Evolutionary conservation across 1,284 basidiomycete species (phyloP).

Genomic region (Porodaedalea pini): DNA sequence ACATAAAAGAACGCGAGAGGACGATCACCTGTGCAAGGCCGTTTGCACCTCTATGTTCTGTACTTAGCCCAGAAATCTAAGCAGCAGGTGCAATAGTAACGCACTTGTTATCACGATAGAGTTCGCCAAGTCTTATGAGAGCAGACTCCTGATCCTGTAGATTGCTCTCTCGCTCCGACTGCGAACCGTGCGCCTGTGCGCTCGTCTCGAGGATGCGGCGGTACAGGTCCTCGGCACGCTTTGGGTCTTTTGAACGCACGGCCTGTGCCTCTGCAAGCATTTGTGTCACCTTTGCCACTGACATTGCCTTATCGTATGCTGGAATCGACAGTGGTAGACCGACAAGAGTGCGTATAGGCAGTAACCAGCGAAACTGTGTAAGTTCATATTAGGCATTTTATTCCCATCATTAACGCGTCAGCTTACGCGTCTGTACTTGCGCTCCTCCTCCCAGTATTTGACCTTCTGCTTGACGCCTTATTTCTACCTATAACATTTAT

Average conservation of each 20-base stretch:
- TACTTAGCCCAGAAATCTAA: neutral
- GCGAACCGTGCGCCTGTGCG: conserved; percentile 26
- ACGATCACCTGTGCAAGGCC: conserved; percentile 87
- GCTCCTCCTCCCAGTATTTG: neutral
- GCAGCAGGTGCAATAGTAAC: conserved; percentile 27
- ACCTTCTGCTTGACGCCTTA: conserved; percentile 14
- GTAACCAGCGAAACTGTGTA: conserved; percentile 19
- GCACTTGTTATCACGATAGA: conserved; percentile 85
- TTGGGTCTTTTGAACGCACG: conserved; percentile 39
- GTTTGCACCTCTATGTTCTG: conserved; percentile 64
- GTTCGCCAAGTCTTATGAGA: conserved; percentile 81
- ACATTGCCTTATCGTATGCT: conserved; percentile 24
- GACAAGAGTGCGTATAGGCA: conserved; percentile 15
- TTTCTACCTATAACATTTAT: neutral
- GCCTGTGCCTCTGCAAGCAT: conserved; percentile 53
- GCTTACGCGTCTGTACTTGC: conserved; percentile 17
- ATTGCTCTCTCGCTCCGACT: conserved; percentile 48
- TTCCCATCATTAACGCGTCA: conserved; percentile 15
- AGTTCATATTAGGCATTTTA: neutral
- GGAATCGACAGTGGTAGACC: neutral
- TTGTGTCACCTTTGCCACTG: conserved; percentile 37
- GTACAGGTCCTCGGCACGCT: conserved; percentile 63
- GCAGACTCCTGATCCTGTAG: conserved; percentile 85
- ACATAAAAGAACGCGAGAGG: conserved; percentile 87
- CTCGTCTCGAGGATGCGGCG: conserved; percentile 54